A percentile compares a stretch with the other conserved stretches of the same genome.
phyloP scores from a whole-genome alignment of 2,329 filamentous ascomycete species.

The Aureobasidium sp. region DNA sequence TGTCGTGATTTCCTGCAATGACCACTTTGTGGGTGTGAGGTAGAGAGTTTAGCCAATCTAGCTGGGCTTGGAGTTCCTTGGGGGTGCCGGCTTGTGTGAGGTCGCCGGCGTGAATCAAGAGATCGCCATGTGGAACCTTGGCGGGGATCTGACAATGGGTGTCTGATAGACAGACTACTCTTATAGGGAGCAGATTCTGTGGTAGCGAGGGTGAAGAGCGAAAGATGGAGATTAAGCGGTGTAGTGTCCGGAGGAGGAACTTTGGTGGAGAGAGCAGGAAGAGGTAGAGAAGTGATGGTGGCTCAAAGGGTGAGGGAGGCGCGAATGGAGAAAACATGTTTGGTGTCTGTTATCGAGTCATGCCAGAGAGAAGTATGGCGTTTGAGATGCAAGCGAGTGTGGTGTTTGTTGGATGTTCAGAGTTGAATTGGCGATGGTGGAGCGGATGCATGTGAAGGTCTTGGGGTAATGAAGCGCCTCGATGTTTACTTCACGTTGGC shows the following conservation, averaged over 20 bases:
- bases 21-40: conserved; percentile 76
- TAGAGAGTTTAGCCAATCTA: conserved; percentile 71
- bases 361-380: background rate
- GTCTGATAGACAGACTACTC: conserved; percentile 82
- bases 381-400: background rate
- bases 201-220: conserved; percentile 53
- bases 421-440: background rate
- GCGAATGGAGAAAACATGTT: conserved; percentile 9
- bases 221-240: conserved; percentile 53
- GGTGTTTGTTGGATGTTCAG: background rate
- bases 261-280: conserved; percentile 29
- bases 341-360: background rate
- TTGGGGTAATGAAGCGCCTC: background rate
- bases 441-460: background rate
- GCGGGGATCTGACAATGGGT: conserved; percentile 60
- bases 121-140: conserved; percentile 64
- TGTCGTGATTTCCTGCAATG: conserved; percentile 84
- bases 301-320: conserved; percentile 20
- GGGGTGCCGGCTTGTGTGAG: conserved; percentile 66
- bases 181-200: conserved; percentile 49
- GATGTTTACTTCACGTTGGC: background rate
- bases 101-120: conserved; percentile 87
- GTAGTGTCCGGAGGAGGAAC: conserved; percentile 35
- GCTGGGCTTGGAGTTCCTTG: conserved; percentile 68
- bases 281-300: conserved; percentile 21